phyloP scores from a whole-genome alignment of 345 rosid species.

The Corymbia maculata region DNA sequence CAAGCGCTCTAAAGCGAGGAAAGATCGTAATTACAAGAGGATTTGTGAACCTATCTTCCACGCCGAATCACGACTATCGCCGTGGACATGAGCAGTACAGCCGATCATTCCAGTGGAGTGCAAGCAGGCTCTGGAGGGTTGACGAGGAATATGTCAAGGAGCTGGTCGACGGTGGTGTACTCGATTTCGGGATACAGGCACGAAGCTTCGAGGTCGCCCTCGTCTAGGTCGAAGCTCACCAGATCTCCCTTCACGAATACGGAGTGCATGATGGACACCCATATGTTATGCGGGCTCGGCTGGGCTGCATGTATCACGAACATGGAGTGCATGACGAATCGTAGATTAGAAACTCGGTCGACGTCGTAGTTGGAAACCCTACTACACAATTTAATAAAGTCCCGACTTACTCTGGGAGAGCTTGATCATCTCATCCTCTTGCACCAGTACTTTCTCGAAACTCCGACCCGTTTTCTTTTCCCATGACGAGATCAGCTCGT shows the following conservation, averaged over 20 bases:
- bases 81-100: not conserved
- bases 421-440: slow-evolving; percentile 13
- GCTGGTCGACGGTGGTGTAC: slow-evolving; percentile 6
- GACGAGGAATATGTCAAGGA: slow-evolving; percentile 18
- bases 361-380: not conserved
- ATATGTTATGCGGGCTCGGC: slow-evolving; percentile 15
- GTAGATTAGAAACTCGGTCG: not conserved
- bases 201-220: slow-evolving; percentile 15
- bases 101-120: not conserved
- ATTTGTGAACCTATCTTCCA: not conserved
- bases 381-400: not conserved
- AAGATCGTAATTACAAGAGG: not conserved
- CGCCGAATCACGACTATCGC: not conserved
- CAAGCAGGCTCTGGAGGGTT: not conserved
- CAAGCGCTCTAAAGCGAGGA: not conserved
- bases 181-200: slow-evolving; percentile 10
- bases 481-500: slow-evolving; percentile 22
- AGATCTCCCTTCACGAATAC: slow-evolving; percentile 3
- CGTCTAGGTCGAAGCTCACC: not conserved
- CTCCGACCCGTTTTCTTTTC: slow-evolving; percentile 19
- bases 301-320: slow-evolving; percentile 1
- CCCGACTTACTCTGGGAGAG: slow-evolving; percentile 17
- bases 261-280: slow-evolving; percentile 9
- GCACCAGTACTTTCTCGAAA: slow-evolving; percentile 12
- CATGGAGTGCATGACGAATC: not conserved